phyloP scores from a whole-genome alignment of 352 stramenopile species.

The Phytophthora ohioensis region DNA sequence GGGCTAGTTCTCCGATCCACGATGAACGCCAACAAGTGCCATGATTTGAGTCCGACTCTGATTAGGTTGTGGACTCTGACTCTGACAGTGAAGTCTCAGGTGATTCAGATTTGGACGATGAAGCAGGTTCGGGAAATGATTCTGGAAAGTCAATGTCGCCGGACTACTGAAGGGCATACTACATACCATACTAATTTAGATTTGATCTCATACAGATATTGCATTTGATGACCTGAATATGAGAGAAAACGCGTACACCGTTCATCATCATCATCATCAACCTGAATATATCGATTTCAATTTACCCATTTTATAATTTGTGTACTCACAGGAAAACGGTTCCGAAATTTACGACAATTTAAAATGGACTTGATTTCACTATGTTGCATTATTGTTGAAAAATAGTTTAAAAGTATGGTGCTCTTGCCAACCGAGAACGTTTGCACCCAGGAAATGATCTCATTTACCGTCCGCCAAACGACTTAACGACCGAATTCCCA shows the following conservation, averaged over 20 bases:
- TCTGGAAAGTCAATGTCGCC: neutral
- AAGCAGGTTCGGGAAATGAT: neutral
- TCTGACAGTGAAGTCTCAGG: neutral
- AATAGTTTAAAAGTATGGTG: neutral
- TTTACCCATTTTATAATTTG: neutral
- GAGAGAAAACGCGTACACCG: too few relatives aligned
- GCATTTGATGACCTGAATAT: neutral
- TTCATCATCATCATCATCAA: neutral
- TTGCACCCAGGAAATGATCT: conserved; percentile 9
- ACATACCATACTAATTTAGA: neutral
- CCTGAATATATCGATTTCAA: neutral
- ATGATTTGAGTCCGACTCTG: conserved; percentile 1
- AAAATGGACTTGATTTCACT: neutral
- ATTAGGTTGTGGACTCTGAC: neutral
- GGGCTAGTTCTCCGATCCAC: neutral
- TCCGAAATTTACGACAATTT: neutral
- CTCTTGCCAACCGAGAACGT: conserved; percentile 22
- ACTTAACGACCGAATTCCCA: neutral
- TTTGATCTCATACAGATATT: neutral
- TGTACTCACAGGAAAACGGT: too few relatives aligned
- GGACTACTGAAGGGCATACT: neutral
- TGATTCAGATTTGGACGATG: neutral
- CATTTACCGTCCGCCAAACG: conserved; percentile 7
- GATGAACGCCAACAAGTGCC: too few relatives aligned
- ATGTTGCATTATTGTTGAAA: neutral